A percentile compares a stretch with the other conserved stretches of the same genome.
Evolutionary conservation across 129 eudicot species (phyloP).

Genomic region (Oenanthe sinensis): DNA sequence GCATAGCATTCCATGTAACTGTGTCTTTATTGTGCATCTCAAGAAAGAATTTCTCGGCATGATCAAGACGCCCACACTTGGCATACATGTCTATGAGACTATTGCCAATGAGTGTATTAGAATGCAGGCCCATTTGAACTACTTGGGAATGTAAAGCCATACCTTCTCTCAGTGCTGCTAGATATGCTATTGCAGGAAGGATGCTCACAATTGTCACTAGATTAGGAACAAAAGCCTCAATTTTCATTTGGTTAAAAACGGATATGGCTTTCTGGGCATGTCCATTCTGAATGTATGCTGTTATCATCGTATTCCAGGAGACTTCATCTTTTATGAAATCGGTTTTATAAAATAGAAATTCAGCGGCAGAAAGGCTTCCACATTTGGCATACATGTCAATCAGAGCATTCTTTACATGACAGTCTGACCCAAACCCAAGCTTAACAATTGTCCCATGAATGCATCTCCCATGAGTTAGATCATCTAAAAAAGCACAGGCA

Average conservation of each 20-base stretch:
- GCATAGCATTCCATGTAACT: constrained; percentile 64
- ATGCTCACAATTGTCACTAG: constrained; percentile 52
- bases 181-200: constrained; percentile 50
- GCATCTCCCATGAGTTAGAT: constrained; percentile 38
- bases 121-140: constrained; percentile 36
- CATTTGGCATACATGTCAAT: constrained; percentile 73
- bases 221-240: constrained; percentile 36
- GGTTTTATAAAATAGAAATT: constrained; percentile 36
- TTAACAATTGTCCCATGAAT: constrained; percentile 43
- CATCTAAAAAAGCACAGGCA: constrained; percentile 38
- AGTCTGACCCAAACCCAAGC: constrained; percentile 48
- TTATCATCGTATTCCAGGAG: constrained; percentile 58
- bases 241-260: constrained; percentile 41
- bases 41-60: constrained; percentile 29
- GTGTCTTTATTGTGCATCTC: constrained; percentile 45
- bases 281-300: constrained; percentile 38
- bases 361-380: constrained; percentile 40
- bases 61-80: constrained; percentile 64
- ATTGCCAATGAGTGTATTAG: constrained; percentile 32
- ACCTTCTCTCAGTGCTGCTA: constrained; percentile 53
- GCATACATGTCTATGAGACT: constrained; percentile 65
- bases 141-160: constrained; percentile 35
- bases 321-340: constrained; percentile 33
- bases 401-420: constrained; percentile 52
- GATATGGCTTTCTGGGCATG: constrained; percentile 35